Conservation (phyloP, 768 basidiomycete species). For the Pisolithus orientalis region DNA sequence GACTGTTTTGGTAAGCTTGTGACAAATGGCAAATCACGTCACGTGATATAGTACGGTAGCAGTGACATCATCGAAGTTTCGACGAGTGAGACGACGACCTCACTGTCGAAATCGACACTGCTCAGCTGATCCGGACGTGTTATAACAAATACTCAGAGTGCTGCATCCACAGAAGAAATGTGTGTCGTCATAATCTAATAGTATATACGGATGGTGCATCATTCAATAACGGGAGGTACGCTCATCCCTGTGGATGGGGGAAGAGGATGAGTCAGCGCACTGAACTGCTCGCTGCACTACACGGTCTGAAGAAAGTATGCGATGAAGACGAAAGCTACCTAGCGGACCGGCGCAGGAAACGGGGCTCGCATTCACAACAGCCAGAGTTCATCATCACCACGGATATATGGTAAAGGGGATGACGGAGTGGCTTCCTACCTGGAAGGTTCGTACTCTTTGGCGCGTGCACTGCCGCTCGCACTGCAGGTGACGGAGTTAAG, state of each 20-base stretch:
- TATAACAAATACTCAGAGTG: not conserved
- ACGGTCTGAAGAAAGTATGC: slow-evolving; percentile 11
- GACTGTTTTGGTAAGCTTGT: no score
- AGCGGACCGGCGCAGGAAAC: not conserved
- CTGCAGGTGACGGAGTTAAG: no score
- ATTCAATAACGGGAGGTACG: slow-evolving; percentile 18
- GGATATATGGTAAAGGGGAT: slow-evolving; percentile 31
- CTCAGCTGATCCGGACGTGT: slow-evolving; percentile 2
- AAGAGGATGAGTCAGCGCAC: slow-evolving; percentile 27
- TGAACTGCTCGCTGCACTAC: slow-evolving; percentile 24
- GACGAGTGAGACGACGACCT: no score
- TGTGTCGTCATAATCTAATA: slow-evolving; percentile 18
- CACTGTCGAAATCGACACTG: not conserved
- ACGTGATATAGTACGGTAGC: no score
- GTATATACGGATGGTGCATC: slow-evolving; percentile 32
- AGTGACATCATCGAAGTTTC: no score
- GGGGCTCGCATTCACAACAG: not conserved
- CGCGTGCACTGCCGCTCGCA: not conserved
- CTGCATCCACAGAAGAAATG: not conserved
- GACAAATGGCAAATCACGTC: no score
- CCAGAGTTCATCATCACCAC: slow-evolving; percentile 17
- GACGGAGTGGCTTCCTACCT: slow-evolving; percentile 27
- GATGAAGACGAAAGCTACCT: not conserved
- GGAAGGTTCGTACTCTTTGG: slow-evolving; percentile 18
- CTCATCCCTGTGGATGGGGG: slow-evolving; percentile 14